A percentile compares a stretch with the other conserved stretches of the same genome.
phyloP scores from a whole-genome alignment of 2,329 filamentous ascomycete genomes.

The Akanthomyces uredinophilus region DNA sequence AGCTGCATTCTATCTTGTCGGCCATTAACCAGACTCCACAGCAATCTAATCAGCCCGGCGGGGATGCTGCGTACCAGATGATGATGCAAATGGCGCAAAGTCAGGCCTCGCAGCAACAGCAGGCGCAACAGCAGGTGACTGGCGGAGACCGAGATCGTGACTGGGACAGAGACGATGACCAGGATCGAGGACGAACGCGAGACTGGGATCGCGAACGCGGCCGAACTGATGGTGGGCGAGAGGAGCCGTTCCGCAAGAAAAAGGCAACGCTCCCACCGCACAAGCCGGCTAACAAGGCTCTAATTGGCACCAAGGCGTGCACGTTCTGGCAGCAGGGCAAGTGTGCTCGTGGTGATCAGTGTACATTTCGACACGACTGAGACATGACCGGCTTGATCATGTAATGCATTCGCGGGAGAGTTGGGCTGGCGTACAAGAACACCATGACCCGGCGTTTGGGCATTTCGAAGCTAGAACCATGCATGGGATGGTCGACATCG shows the following conservation, averaged over 20 bases:
- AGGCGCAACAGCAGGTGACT: constrained; percentile 15
- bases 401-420: not conserved
- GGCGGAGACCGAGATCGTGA: constrained; percentile 23
- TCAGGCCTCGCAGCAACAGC: constrained; percentile 31
- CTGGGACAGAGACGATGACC: constrained; percentile 21
- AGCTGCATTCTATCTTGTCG: constrained; percentile 40
- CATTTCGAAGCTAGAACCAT: not conserved
- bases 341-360: constrained; percentile 67
- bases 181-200: constrained; percentile 15
- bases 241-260: constrained; percentile 32
- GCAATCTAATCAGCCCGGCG: constrained; percentile 18
- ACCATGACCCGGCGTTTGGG: constrained; percentile 10
- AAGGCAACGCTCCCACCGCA: constrained; percentile 37
- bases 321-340: constrained; percentile 66
- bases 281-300: constrained; percentile 46
- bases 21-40: constrained; percentile 36
- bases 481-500: not conserved
- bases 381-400: not conserved
- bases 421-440: not conserved
- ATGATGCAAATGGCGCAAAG: constrained; percentile 36
- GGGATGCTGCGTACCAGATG: constrained; percentile 26
- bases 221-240: constrained; percentile 28
- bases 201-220: constrained; percentile 32
- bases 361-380: constrained; percentile 65
- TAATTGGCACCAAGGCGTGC: constrained; percentile 64